Evolutionary conservation across 2,329 filamentous ascomycete genomes (phyloP).

Genomic region (Exophiala xenobiotica): DNA sequence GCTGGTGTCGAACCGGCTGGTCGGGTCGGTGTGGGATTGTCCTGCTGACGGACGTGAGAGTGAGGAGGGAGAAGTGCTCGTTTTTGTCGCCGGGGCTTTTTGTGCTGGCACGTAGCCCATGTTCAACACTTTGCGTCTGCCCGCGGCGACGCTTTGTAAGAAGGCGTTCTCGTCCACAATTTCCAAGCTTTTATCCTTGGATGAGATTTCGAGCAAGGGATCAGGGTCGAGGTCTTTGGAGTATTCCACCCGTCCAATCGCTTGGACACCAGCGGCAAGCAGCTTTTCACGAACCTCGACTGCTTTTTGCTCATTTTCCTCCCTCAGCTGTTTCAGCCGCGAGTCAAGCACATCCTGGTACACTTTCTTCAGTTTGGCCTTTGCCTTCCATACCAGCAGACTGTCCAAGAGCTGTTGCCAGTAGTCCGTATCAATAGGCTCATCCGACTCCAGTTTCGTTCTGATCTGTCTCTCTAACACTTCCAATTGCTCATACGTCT

Average conservation of each 20-base stretch:
- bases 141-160: constrained; percentile 55
- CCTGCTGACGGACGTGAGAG: constrained; percentile 2
- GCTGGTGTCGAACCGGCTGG: constrained; percentile 30
- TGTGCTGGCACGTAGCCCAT: constrained; percentile 67
- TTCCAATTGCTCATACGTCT: constrained; percentile 83
- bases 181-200: constrained; percentile 62
- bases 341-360: constrained; percentile 72
- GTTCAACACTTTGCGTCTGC: constrained; percentile 62
- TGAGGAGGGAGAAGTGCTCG: constrained; percentile 19
- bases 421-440: constrained; percentile 93
- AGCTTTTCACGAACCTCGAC: constrained; percentile 31
- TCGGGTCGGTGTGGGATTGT: constrained; percentile 30
- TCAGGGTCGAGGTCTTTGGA: constrained; percentile 61
- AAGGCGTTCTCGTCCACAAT: constrained; percentile 57
- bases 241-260: constrained; percentile 34
- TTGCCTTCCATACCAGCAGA: constrained; percentile 86
- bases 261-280: constrained; percentile 41
- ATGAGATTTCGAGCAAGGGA: constrained; percentile 61
- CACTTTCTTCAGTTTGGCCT: constrained; percentile 75
- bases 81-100: constrained; percentile 41
- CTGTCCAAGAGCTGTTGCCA: constrained; percentile 91
- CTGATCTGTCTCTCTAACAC: constrained; percentile 83
- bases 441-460: constrained; percentile 79
- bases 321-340: constrained; percentile 64
- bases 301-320: constrained; percentile 68